Percentiles rank a stretch among this genome's conserved stretches.
phyloP scores from a whole-genome alignment of 768 basidiomycete genomes.

The Gelatoporia subvermispora region DNA sequence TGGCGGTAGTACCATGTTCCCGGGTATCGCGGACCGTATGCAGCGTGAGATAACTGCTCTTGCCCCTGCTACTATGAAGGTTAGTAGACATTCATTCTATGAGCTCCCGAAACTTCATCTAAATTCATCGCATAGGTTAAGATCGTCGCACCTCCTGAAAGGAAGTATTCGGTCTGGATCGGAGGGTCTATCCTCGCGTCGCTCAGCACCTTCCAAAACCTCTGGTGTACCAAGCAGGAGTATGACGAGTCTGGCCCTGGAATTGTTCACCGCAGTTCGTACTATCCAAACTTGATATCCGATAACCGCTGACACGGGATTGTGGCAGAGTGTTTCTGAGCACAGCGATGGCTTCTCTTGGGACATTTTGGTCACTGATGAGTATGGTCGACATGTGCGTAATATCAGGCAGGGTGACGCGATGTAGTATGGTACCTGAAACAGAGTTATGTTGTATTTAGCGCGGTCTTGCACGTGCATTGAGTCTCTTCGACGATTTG shows the following conservation, averaged over 20 bases:
- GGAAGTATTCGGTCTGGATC: slow-evolving; percentile 96
- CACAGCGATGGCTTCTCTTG: too few relatives aligned
- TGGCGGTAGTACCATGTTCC: slow-evolving; percentile 70
- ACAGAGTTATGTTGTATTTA: too few relatives aligned
- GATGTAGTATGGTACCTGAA: too few relatives aligned
- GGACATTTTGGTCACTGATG: too few relatives aligned
- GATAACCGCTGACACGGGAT: too few relatives aligned
- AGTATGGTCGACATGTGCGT: too few relatives aligned
- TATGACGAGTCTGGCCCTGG: slow-evolving; percentile 83
- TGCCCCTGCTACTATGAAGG: slow-evolving; percentile 87
- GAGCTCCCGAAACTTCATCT: background rate
- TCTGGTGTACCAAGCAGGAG: slow-evolving; percentile 93
- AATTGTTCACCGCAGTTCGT: slow-evolving; percentile 75
- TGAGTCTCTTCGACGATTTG: too few relatives aligned
- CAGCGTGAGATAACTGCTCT: slow-evolving; percentile 87
- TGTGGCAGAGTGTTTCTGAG: too few relatives aligned
- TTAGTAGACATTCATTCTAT: slow-evolving; percentile 17
- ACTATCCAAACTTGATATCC: background rate
- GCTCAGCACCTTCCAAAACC: slow-evolving; percentile 92
- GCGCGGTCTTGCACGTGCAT: too few relatives aligned
- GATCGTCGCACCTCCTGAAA: slow-evolving; percentile 90
- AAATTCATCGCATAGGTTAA: slow-evolving; percentile 49
- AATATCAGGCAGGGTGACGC: too few relatives aligned
- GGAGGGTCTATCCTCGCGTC: slow-evolving; percentile 85
- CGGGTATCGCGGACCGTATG: slow-evolving; percentile 94